phyloP scores from a whole-genome alignment of 257 asterid genomes.

The Nicotiana tabacum region DNA sequence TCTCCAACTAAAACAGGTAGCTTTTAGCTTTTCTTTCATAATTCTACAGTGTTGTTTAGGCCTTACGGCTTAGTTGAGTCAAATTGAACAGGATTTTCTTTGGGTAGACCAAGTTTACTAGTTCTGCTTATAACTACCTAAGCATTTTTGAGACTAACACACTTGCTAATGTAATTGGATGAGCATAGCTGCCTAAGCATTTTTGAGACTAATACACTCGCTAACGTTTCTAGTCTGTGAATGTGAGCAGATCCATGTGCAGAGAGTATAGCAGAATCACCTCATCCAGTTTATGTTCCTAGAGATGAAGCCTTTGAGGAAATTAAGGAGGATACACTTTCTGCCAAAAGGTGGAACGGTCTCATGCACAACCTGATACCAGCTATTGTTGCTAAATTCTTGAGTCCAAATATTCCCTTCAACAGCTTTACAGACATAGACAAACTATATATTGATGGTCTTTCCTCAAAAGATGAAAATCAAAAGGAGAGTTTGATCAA shows the following conservation, averaged over 20 bases:
- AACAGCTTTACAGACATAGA: conserved; percentile 4
- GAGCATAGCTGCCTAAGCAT: background rate
- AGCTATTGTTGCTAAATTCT: conserved; percentile 9
- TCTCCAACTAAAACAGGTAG: conserved; percentile 14
- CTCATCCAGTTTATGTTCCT: conserved; percentile 22
- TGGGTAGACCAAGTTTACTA: background rate
- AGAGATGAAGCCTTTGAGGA: conserved; percentile 32
- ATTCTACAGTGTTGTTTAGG: too few species aligned
- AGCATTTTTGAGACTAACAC: too few species aligned
- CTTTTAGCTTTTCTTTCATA: background rate
- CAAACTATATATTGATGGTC: background rate
- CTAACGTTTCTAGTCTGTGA: background rate
- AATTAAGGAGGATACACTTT: conserved; percentile 13
- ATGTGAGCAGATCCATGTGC: conserved; percentile 2
- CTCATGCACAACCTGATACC: conserved; percentile 18
- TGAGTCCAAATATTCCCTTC: conserved; percentile 8
- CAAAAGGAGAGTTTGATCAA: background rate
- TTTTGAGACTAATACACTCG: background rate
- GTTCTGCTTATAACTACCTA: too few species aligned
- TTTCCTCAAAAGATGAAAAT: background rate
- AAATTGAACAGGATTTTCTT: background rate
- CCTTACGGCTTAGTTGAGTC: background rate
- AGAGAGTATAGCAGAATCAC: conserved; percentile 13
- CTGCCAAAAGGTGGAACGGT: conserved; percentile 4
- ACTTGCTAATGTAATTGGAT: too few species aligned